Conservation (phyloP, 495 filamentous ascomycete genomes). For the Penicillium psychrofluorescens region DNA sequence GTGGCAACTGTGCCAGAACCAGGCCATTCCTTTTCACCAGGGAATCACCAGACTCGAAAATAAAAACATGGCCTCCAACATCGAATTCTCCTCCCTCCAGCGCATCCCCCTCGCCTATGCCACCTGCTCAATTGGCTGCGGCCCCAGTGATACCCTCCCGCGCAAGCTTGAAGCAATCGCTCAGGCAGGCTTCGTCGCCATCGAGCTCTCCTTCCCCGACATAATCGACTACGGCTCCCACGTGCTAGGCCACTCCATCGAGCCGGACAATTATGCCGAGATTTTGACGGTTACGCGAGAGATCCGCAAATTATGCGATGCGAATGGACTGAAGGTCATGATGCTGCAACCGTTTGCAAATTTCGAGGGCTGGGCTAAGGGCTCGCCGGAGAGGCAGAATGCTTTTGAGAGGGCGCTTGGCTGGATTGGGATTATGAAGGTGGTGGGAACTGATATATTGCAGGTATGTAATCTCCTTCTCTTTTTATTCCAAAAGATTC, state of each 20-base stretch:
- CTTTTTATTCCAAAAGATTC: no score
- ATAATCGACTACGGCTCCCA: conserved; percentile 55
- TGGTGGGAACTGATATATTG: conserved; percentile 63
- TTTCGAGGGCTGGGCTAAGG: conserved; percentile 70
- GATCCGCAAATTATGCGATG: conserved; percentile 45
- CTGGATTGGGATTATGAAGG: conserved; percentile 70
- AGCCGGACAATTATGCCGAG: conserved; percentile 46
- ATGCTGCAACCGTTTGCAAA: conserved; percentile 76
- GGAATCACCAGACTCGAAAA: background rate
- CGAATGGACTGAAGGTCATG: conserved; percentile 51
- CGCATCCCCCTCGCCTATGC: conserved; percentile 58
- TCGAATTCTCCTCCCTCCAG: conserved; percentile 22
- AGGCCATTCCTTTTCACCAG: no score
- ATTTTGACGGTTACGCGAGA: conserved; percentile 44
- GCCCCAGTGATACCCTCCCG: conserved; percentile 47
- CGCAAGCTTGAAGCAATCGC: conserved; percentile 61
- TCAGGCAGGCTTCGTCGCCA: conserved; percentile 57
- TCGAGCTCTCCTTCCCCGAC: conserved; percentile 73
- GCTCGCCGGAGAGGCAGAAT: conserved; percentile 49
- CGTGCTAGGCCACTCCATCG: conserved; percentile 42
- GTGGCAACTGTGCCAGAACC: no score
- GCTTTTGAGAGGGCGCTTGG: conserved; percentile 58
- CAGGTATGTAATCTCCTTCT: conserved; percentile 38
- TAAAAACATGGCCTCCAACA: conserved; percentile 10
- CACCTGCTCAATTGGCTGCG: conserved; percentile 54